Percentiles rank a stretch among this genome's conserved stretches.
phyloP scores from a whole-genome alignment of 1,139 yeast genomes.

The Meyerozyma carpophila region DNA sequence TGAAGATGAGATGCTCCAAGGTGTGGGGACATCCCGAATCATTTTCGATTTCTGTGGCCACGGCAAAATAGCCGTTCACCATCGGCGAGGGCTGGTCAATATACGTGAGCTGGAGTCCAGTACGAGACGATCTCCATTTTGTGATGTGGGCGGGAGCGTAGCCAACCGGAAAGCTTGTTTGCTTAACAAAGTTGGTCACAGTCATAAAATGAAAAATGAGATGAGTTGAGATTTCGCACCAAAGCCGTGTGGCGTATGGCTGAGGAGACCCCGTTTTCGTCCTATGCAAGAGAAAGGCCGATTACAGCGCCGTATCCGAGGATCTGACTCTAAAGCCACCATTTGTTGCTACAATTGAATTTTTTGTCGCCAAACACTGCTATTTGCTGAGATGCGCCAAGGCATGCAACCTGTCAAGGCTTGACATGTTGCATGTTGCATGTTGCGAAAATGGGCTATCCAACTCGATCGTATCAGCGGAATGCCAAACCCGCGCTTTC shows the following conservation, averaged over 20 bases:
- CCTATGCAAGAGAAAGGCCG: no score
- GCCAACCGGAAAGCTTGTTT: slow-evolving; percentile 50
- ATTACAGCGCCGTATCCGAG: no score
- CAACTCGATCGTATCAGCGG: neutral
- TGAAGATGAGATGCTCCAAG: slow-evolving; percentile 85
- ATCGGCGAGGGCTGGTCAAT: slow-evolving; percentile 81
- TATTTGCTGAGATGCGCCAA: neutral
- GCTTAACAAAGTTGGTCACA: slow-evolving; percentile 30
- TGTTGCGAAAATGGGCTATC: neutral
- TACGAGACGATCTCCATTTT: slow-evolving; percentile 68
- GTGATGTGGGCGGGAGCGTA: slow-evolving; percentile 61
- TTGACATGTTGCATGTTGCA: neutral
- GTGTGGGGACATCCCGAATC: slow-evolving; percentile 97
- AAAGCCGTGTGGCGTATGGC: no score
- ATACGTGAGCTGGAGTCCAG: slow-evolving; percentile 78
- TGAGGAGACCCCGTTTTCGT: neutral
- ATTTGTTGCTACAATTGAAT: neutral
- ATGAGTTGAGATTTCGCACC: neutral
- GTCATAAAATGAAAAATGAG: neutral
- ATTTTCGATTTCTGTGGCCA: slow-evolving; percentile 83
- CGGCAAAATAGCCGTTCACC: slow-evolving; percentile 90
- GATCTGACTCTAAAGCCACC: neutral
- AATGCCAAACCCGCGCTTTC: neutral
- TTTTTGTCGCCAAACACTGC: neutral
- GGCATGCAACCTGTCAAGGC: neutral